A percentile compares a stretch with the other conserved stretches of the same genome.
Evolutionary conservation across 2,329 filamentous ascomycete species (phyloP).

Genomic region (Alternaria brassicicola): DNA sequence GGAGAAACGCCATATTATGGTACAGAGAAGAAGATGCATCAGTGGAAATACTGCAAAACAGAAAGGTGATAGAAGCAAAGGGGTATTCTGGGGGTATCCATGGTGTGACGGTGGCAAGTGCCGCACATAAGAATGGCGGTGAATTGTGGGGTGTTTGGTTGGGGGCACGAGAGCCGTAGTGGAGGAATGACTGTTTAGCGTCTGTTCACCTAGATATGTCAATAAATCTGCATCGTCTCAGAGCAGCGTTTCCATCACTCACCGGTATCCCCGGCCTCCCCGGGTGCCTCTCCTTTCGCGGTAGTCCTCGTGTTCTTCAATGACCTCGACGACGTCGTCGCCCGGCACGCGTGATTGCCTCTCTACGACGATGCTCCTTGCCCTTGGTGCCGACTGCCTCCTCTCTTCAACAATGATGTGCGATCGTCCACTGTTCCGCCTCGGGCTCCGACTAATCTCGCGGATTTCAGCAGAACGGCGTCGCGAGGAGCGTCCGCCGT

Average conservation of each 20-base stretch:
- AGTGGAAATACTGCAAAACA: background rate
- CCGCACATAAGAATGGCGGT: background rate
- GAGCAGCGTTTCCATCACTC: conserved; percentile 36
- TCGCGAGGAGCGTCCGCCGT: conserved; percentile 41
- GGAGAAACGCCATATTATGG: conserved; percentile 11
- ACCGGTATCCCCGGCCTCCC: conserved; percentile 55
- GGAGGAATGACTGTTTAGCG: background rate
- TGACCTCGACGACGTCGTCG: conserved; percentile 64
- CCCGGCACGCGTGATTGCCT: conserved; percentile 52
- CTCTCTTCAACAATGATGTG: conserved; percentile 49
- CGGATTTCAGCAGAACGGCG: conserved; percentile 44
- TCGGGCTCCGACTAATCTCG: conserved; percentile 48
- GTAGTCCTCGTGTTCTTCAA: conserved; percentile 60
- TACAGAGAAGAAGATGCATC: conserved; percentile 9
- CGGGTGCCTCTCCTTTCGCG: conserved; percentile 46
- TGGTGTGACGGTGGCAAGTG: background rate
- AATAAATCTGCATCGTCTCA: background rate
- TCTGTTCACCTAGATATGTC: conserved; percentile 7
- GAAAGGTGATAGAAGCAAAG: background rate
- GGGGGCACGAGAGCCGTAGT: background rate
- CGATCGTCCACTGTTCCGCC: conserved; percentile 38
- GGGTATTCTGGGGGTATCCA: conserved; percentile 9
- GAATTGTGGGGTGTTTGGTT: background rate
- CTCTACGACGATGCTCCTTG: conserved; percentile 53
- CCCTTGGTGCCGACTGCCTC: conserved; percentile 36